A percentile compares a stretch with the other conserved stretches of the same genome.
Evolutionary conservation across 2,329 filamentous ascomycete genomes (phyloP).

Genomic region (Rutstroemia sydowiana): DNA sequence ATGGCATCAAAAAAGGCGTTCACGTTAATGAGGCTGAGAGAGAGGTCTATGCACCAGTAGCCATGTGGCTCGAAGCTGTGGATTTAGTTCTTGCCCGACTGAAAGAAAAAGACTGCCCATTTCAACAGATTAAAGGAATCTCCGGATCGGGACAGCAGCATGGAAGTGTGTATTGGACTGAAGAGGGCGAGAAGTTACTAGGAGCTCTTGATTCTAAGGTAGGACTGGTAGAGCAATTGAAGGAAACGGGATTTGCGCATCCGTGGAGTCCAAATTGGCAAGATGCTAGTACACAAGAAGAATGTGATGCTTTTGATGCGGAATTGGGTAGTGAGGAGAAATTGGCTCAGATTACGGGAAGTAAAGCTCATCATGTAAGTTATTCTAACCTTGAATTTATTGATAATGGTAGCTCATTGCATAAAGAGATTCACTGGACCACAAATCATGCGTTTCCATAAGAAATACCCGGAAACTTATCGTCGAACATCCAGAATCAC

Average conservation of each 20-base stretch:
- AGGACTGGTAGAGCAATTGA: conserved; percentile 65
- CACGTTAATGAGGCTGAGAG: conserved; percentile 71
- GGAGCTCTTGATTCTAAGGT: conserved; percentile 50
- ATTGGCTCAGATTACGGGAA: conserved; percentile 77
- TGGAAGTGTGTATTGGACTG: conserved; percentile 90
- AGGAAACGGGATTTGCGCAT: conserved; percentile 63
- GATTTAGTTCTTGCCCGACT: conserved; percentile 76
- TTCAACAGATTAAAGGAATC: conserved; percentile 69
- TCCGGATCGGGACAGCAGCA: conserved; percentile 96
- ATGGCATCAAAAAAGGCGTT: conserved; percentile 83
- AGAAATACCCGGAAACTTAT: conserved; percentile 75
- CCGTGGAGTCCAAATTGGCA: conserved; percentile 95
- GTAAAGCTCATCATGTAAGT: conserved; percentile 85
- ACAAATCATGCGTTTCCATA: conserved; percentile 84
- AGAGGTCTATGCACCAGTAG: conserved; percentile 88
- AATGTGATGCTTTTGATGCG: conserved; percentile 83
- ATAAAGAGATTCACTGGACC: conserved; percentile 86
- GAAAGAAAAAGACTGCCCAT: conserved; percentile 60
- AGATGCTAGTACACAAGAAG: conserved; percentile 85
- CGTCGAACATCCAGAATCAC: conserved; percentile 75
- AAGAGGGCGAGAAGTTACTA: conserved; percentile 59
- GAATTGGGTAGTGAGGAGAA: conserved; percentile 57
- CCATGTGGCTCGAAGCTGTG: conserved; percentile 89
- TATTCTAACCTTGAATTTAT: background rate
- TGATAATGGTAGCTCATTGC: conserved; percentile 10